These are phyloP conservation scores for Starmerella vitae DNA, from an alignment of 805 yeast species.

Conservation along the genomic window DNA sequence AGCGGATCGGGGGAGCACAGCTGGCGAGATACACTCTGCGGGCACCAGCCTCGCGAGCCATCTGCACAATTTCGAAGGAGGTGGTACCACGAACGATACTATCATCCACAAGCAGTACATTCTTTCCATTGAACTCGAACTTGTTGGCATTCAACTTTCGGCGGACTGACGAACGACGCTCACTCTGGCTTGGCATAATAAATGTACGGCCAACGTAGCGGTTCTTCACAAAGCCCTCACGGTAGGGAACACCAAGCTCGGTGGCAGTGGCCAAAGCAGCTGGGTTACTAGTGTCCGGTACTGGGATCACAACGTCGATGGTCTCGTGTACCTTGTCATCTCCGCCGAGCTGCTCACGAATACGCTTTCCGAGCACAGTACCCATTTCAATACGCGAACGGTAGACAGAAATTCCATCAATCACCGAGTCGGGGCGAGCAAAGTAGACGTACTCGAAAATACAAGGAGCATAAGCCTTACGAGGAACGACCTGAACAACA, in stretches of 20 bases:
- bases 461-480: constrained; percentile 77
- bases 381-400: constrained; percentile 92
- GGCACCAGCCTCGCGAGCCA: constrained; percentile 99
- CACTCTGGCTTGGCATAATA: constrained; percentile 95
- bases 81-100: constrained; percentile 97
- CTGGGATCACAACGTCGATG: constrained; percentile 93
- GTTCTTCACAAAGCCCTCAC: constrained; percentile 96
- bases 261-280: constrained; percentile 89
- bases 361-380: constrained; percentile 64
- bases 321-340: constrained; percentile 36
- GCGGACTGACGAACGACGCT: constrained; percentile 85
- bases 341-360: constrained; percentile 34
- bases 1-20: constrained; percentile 96
- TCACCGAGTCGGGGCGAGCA: constrained; percentile 92
- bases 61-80: constrained; percentile 84
- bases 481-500: constrained; percentile 72
- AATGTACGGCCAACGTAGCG: constrained; percentile 95
- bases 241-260: constrained; percentile 61
- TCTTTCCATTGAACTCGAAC: constrained; percentile 71
- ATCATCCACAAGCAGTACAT: constrained; percentile 86
- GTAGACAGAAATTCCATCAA: constrained; percentile 95
- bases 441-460: constrained; percentile 94
- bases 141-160: constrained; percentile 94
- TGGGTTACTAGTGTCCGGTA: constrained; percentile 95
- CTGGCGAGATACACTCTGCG: constrained; percentile 89